A percentile compares a stretch with the other conserved stretches of the same genome.
Evolutionary conservation across 345 rosid genomes (phyloP).

Genomic region (Ailanthus altissimus): DNA sequence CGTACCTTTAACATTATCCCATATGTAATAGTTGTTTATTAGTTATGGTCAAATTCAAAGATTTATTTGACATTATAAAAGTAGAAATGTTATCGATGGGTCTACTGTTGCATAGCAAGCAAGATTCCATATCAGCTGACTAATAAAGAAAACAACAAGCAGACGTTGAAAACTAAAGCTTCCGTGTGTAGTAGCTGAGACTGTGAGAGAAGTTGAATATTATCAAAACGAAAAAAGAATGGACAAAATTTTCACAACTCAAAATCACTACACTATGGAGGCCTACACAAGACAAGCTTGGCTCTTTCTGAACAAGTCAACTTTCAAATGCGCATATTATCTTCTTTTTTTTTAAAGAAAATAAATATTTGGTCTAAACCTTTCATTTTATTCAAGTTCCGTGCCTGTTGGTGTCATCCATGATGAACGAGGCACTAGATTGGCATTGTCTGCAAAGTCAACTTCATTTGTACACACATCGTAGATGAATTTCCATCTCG

Average conservation of each 20-base stretch:
- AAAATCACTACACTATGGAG: too few relatives aligned
- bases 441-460: too few relatives aligned
- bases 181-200: background rate
- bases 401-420: background rate
- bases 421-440: too few relatives aligned
- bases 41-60: background rate
- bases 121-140: slow-evolving; percentile 9
- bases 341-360: background rate
- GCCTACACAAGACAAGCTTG: slow-evolving; percentile 14
- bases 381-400: background rate
- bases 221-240: background rate
- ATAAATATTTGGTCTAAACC: background rate
- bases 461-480: too few relatives aligned
- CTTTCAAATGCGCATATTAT: background rate
- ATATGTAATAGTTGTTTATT: background rate
- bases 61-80: background rate
- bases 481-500: too few relatives aligned
- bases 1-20: slow-evolving; percentile 5
- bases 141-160: slow-evolving; percentile 6
- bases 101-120: slow-evolving; percentile 4
- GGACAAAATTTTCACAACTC: too few relatives aligned
- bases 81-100: background rate
- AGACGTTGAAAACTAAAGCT: background rate
- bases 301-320: slow-evolving; percentile 9
- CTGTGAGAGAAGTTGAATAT: background rate